A percentile compares a stretch with the other conserved stretches of the same genome.
Evolutionary conservation across 805 yeast species (phyloP).

Genomic region (Ogataea allantospora): DNA sequence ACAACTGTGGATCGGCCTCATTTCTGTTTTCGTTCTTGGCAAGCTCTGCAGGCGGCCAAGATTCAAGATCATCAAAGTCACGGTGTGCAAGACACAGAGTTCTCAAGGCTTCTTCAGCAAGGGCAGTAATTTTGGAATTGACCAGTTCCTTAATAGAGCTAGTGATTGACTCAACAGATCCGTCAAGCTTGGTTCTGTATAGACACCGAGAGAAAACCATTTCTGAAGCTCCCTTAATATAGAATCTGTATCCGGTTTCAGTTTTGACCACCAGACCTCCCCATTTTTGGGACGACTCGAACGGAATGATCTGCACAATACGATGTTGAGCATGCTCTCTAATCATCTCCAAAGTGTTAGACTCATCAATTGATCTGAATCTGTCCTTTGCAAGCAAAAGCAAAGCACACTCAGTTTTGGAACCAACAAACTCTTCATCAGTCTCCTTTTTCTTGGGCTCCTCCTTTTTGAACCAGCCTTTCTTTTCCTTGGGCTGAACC

Average conservation of each 20-base stretch:
- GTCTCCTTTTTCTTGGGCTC: constrained; percentile 25
- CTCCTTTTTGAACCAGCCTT: constrained; percentile 36
- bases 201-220: constrained; percentile 66
- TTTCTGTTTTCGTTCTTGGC: constrained; percentile 32
- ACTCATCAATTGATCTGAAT: constrained; percentile 44
- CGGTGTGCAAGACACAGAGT: constrained; percentile 86
- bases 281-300: constrained; percentile 92
- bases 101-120: constrained; percentile 79
- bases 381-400: constrained; percentile 62
- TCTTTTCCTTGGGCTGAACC: constrained; percentile 79
- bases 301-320: constrained; percentile 76
- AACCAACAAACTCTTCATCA: constrained; percentile 73
- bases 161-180: constrained; percentile 29
- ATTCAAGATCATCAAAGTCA: constrained; percentile 48
- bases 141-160: constrained; percentile 31
- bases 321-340: constrained; percentile 39
- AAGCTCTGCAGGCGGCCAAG: constrained; percentile 70
- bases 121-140: constrained; percentile 36
- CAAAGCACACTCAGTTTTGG: constrained; percentile 92
- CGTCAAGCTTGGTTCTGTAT: constrained; percentile 35
- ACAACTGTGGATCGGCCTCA: constrained; percentile 43
- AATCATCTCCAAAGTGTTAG: constrained; percentile 42
- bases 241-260: constrained; percentile 54
- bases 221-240: constrained; percentile 94
- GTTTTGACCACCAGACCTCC: constrained; percentile 69